phyloP scores from a whole-genome alignment of 2,329 filamentous ascomycete species.

The Eurotiales sp. region DNA sequence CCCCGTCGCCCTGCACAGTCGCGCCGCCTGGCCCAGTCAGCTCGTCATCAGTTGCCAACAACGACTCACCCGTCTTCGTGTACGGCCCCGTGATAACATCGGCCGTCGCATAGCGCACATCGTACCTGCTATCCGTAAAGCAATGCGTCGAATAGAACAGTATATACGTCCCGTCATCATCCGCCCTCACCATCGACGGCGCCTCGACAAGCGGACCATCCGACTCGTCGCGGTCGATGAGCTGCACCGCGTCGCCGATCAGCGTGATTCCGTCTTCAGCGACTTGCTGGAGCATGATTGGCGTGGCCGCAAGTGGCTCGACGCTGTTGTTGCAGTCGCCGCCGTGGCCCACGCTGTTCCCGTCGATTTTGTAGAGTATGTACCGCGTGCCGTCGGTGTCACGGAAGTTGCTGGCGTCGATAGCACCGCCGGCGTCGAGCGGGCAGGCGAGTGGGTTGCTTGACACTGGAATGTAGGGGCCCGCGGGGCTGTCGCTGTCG shows the following conservation, averaged over 20 bases:
- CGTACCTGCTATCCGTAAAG: conserved; percentile 53
- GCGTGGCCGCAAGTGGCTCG: conserved; percentile 33
- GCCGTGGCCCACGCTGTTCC: conserved; percentile 64
- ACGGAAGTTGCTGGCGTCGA: conserved; percentile 59
- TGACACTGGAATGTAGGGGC: conserved; percentile 50
- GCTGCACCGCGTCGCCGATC: conserved; percentile 52
- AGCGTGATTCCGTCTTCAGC: conserved; percentile 49
- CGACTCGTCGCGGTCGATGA: conserved; percentile 60
- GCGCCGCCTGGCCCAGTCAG: conserved; percentile 31
- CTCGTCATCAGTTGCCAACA: conserved; percentile 32
- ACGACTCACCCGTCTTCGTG: conserved; percentile 29
- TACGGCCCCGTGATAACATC: conserved; percentile 35
- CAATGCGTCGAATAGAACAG: conserved; percentile 63
- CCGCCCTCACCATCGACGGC: conserved; percentile 47
- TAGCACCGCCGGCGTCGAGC: conserved; percentile 54
- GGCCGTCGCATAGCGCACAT: conserved; percentile 59
- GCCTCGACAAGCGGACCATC: conserved; percentile 63
- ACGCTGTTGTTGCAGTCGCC: conserved; percentile 47
- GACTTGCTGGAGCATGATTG: conserved; percentile 40
- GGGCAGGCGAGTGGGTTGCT: conserved; percentile 52
- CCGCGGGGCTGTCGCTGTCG: conserved; percentile 35
- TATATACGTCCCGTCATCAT: conserved; percentile 50
- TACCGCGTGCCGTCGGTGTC: conserved; percentile 56
- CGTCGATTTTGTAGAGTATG: conserved; percentile 64
- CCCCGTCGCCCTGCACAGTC: conserved; percentile 29